These are phyloP conservation scores for Tetrastigma voinierianum DNA, from an alignment of 164 flowering plant species.

Conservation along the genomic window DNA sequence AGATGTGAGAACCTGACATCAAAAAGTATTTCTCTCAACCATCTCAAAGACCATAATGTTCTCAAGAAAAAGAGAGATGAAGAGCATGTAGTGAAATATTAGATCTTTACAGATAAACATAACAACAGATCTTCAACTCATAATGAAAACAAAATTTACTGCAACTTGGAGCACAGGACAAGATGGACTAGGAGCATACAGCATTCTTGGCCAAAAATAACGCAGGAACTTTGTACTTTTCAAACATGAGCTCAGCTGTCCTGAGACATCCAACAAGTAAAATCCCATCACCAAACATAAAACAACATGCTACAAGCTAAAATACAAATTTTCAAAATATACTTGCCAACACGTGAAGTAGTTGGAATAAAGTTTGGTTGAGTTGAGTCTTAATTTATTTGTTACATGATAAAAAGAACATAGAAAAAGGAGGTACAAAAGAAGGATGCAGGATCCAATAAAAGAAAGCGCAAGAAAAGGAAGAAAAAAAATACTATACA, in stretches of 20 bases:
- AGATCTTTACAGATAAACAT: neutral
- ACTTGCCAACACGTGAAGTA: too few relatives aligned
- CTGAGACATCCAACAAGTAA: slow-evolving; percentile 36
- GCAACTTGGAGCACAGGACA: neutral
- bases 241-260: slow-evolving; percentile 96
- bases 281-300: neutral
- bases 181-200: slow-evolving; percentile 42
- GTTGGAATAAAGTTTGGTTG: too few relatives aligned
- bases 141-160: neutral
- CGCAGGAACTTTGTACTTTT: slow-evolving; percentile 94
- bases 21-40: neutral
- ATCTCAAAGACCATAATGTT: neutral
- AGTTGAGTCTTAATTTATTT: too few relatives aligned
- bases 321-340: too few relatives aligned
- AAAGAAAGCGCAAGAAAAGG: too few relatives aligned
- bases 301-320: neutral
- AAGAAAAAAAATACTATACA: too few relatives aligned
- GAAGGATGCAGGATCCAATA: too few relatives aligned
- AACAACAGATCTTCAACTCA: too few relatives aligned
- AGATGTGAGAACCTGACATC: slow-evolving; percentile 82
- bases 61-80: neutral
- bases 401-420: too few relatives aligned
- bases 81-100: neutral
- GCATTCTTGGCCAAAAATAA: slow-evolving; percentile 97
- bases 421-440: too few relatives aligned